Evolutionary conservation across 1,284 basidiomycete species (phyloP), one percentile per base, ranked within the genome.

Genomic region (Xanthoconium separans): DNA sequence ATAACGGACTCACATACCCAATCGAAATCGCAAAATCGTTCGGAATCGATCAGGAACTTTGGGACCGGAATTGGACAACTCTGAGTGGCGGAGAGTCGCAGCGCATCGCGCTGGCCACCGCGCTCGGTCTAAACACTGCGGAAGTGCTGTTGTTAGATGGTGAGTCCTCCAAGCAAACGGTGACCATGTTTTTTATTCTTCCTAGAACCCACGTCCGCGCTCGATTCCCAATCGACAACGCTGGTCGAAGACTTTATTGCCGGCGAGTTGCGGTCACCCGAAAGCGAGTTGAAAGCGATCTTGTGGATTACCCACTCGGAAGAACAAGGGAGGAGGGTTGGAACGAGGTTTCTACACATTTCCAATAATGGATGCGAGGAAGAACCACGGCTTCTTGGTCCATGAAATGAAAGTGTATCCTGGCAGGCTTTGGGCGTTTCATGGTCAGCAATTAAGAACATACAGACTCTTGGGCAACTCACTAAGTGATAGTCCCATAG

Each of bases 281-380:
- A 80, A 24, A 75, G 77, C 16, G 69, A 69, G n/a, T 71, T 91
- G 48, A 87, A 89, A 65, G 87, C 90, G 0, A 71, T 93, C 40
- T 65, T 94, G 7, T 94, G 92, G 92, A 91, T 94, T 61, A 94
- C 92, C 1, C 91, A 94, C 68, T 90, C 89, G 0, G 81, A 84
- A 6, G 88, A 91, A 56, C 91, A 94, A 69, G 87, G 82, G 1
- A 73, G 80, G 53, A 76, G 91, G 49, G 82, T 89, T 20, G 91
- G 89, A 6, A 90, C 82, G 3, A 76, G 88, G 56, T 87, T 85
- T 61, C 62, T 87, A n/a, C 74, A 76, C 22, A 70, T 87, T 44
- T 73, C 78, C 1, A 65, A 70, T 2, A 75, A 74, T 13, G 77
- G 76, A 27, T 75, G 80, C 44, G 65, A 70, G 41, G 84, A 87